Percentiles rank a stretch among this genome's conserved stretches.
These are phyloP conservation scores for Elsinoe batatas DNA, from an alignment of 2,329 filamentous ascomycete genomes.

Conservation along the genomic window DNA sequence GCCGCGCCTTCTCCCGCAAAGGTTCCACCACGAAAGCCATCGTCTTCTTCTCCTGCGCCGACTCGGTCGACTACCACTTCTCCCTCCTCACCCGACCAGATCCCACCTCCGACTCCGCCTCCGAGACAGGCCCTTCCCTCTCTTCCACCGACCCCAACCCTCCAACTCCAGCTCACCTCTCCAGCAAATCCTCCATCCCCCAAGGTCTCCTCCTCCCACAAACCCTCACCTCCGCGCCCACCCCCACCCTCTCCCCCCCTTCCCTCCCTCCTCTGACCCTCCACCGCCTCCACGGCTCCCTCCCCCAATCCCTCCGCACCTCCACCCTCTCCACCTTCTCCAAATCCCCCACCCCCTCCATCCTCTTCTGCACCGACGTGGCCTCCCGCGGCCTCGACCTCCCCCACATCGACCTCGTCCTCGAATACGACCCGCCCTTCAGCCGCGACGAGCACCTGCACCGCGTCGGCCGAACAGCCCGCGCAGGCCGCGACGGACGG, in stretches of 20 bases:
- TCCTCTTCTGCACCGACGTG: constrained; percentile 90
- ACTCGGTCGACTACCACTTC: constrained; percentile 95
- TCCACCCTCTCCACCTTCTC: constrained; percentile 75
- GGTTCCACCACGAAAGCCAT: constrained; percentile 95
- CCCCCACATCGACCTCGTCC: constrained; percentile 84
- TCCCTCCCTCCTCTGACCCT: constrained; percentile 61
- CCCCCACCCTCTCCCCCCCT: constrained; percentile 54
- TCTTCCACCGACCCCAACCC: not conserved
- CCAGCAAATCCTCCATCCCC: constrained; percentile 27
- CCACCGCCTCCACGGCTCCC: constrained; percentile 83
- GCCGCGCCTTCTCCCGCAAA: constrained; percentile 76
- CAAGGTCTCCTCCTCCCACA: constrained; percentile 32
- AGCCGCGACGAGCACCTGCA: constrained; percentile 89
- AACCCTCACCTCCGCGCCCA: constrained; percentile 52
- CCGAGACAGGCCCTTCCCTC: not conserved
- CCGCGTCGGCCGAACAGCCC: constrained; percentile 86
- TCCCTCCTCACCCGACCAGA: constrained; percentile 56
- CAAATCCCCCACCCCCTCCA: constrained; percentile 59
- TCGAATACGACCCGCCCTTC: constrained; percentile 95
- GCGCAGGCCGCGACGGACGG: constrained; percentile 78
- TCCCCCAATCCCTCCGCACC: constrained; percentile 78
- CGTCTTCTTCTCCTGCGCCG: constrained; percentile 91
- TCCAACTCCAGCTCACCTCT: not conserved
- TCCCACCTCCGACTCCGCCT: not conserved
- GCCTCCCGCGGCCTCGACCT: constrained; percentile 92